Percentiles rank a stretch among this genome's conserved stretches.
Conservation (phyloP, 768 basidiomycete species). For the Serendipita sp. region DNA sequence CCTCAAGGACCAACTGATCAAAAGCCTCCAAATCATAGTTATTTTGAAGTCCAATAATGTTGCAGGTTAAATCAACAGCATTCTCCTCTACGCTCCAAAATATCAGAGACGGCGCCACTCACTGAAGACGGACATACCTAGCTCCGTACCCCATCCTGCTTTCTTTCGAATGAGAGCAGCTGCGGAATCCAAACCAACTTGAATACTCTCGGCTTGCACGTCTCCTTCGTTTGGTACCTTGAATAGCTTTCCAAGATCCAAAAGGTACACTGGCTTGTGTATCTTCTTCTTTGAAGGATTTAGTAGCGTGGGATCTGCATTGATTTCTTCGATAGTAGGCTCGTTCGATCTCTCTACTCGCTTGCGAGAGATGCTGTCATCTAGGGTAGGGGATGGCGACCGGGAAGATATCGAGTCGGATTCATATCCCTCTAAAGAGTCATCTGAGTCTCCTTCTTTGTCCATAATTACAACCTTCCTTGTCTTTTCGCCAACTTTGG, state of each 20-base stretch:
- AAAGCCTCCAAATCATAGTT: conserved; percentile 76
- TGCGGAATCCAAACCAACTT: conserved; percentile 63
- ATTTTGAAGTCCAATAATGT: conserved; percentile 57
- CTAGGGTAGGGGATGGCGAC: conserved; percentile 63
- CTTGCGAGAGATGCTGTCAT: conserved; percentile 23
- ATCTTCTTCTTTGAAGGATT: conserved; percentile 50
- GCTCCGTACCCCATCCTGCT: conserved; percentile 67
- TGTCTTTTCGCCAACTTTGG: background rate
- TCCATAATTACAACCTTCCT: conserved; percentile 15
- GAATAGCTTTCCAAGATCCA: conserved; percentile 67
- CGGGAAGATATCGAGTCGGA: conserved; percentile 47
- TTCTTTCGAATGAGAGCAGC: conserved; percentile 78
- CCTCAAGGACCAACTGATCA: conserved; percentile 54
- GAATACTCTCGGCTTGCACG: conserved; percentile 57
- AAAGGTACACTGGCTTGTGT: conserved; percentile 75
- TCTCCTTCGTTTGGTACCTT: conserved; percentile 42
- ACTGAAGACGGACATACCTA: conserved; percentile 40
- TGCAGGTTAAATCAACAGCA: conserved; percentile 62
- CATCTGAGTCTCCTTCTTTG: conserved; percentile 57
- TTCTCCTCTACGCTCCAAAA: conserved; percentile 56
- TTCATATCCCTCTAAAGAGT: conserved; percentile 63
- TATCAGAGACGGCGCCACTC: conserved; percentile 7
- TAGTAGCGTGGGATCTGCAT: conserved; percentile 67
- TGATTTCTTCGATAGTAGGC: conserved; percentile 56
- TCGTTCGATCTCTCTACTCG: background rate